Percentiles rank a stretch among this genome's conserved stretches.
These are phyloP conservation scores for Debaryomyces tyrocola DNA, from an alignment of 805 yeast genomes.

Conservation along the genomic window DNA sequence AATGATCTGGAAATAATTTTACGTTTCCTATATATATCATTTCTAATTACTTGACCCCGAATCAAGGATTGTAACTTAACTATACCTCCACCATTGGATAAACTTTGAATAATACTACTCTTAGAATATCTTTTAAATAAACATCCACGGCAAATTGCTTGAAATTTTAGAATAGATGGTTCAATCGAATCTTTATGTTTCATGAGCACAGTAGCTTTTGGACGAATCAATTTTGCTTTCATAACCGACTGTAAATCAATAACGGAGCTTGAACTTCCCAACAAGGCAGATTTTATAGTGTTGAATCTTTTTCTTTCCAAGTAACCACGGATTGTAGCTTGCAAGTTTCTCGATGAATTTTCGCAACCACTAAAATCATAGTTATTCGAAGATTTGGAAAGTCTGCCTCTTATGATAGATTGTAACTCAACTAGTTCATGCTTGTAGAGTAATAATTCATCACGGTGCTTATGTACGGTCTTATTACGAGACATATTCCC, in stretches of 20 bases:
- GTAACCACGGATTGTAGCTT: slow-evolving; percentile 44
- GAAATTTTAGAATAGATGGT: slow-evolving; percentile 23
- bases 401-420: slow-evolving; percentile 32
- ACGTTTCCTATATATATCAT: slow-evolving; percentile 7
- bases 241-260: slow-evolving; percentile 40
- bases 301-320: slow-evolving; percentile 23
- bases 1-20: slow-evolving; percentile 6
- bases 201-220: slow-evolving; percentile 20
- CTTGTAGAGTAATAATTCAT: slow-evolving; percentile 27
- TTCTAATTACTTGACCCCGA: slow-evolving; percentile 37
- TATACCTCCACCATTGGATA: slow-evolving; percentile 17
- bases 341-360: slow-evolving; percentile 30
- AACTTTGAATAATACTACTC: slow-evolving; percentile 16
- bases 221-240: slow-evolving; percentile 20
- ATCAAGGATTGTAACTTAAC: slow-evolving; percentile 38
- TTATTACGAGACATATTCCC: slow-evolving; percentile 41
- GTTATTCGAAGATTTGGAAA: slow-evolving; percentile 10
- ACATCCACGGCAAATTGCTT: slow-evolving; percentile 28
- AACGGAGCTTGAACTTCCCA: slow-evolving; percentile 15
- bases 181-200: slow-evolving; percentile 21
- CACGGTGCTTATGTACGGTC: slow-evolving; percentile 35
- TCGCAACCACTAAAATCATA: slow-evolving; percentile 14
- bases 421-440: slow-evolving; percentile 40
- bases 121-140: slow-evolving; percentile 18
- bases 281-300: slow-evolving; percentile 8